Evolutionary conservation across 768 basidiomycete genomes (phyloP).

Genomic region (Naganishia vaughanmartiniae): DNA sequence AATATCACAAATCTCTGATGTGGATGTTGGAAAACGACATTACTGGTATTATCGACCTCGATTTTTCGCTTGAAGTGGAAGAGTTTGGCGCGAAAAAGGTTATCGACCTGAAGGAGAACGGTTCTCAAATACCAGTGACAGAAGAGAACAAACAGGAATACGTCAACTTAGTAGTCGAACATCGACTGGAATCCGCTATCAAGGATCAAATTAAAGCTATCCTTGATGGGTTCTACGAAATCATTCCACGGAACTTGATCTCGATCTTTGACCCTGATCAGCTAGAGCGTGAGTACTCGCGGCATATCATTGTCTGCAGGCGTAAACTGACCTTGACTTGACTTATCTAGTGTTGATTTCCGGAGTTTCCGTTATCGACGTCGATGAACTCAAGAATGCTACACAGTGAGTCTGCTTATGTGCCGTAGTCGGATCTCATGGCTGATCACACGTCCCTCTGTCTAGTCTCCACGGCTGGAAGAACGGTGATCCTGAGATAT

Average conservation of each 20-base stretch:
- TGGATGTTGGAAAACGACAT: slow-evolving; percentile 97
- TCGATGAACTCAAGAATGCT: slow-evolving; percentile 67
- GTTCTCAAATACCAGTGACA: slow-evolving; percentile 80
- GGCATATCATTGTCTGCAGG: neutral
- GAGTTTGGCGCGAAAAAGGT: slow-evolving; percentile 93
- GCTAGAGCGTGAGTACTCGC: slow-evolving; percentile 43
- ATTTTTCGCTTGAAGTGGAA: slow-evolving; percentile 92
- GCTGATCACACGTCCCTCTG: slow-evolving; percentile 51
- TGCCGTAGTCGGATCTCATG: neutral
- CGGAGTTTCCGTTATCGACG: slow-evolving; percentile 96
- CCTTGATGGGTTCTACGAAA: slow-evolving; percentile 88
- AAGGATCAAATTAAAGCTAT: slow-evolving; percentile 91
- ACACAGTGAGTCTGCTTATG: slow-evolving; percentile 41
- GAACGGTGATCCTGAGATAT: slow-evolving; percentile 76
- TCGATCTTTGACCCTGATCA: slow-evolving; percentile 60
- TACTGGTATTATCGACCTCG: slow-evolving; percentile 58
- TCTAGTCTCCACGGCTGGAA: slow-evolving; percentile 50
- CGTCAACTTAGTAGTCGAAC: slow-evolving; percentile 90
- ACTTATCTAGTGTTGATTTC: slow-evolving; percentile 47
- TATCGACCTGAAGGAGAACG: slow-evolving; percentile 79
- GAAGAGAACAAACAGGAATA: slow-evolving; percentile 97
- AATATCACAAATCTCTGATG: slow-evolving; percentile 94
- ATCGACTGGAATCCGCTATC: slow-evolving; percentile 88
- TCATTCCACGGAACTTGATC: slow-evolving; percentile 93
- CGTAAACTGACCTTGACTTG: slow-evolving; percentile 1